phyloP scores from a whole-genome alignment of 257 asterid species.

The Salvia miltiorrhiza region DNA sequence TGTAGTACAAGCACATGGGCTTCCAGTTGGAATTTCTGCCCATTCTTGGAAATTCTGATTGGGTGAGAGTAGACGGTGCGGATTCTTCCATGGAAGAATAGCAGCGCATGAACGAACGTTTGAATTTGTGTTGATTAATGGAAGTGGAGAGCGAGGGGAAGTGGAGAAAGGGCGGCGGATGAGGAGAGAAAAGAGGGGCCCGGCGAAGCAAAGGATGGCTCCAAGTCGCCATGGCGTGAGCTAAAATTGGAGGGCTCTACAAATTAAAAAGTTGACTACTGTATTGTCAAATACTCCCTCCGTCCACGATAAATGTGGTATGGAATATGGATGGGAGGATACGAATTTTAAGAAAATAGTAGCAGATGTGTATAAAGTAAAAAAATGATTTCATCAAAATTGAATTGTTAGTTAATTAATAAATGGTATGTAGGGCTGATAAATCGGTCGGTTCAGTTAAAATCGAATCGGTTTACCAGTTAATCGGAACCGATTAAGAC shows the following conservation, averaged over 20 bases:
- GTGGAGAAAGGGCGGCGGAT: constrained; percentile 9
- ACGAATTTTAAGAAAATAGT: too few species aligned
- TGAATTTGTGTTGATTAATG: constrained; percentile 13
- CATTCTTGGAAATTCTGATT: constrained; percentile 19
- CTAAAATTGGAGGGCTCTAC: background rate
- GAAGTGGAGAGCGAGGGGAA: constrained; percentile 22
- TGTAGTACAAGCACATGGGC: constrained; percentile 77
- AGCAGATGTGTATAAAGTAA: too few species aligned
- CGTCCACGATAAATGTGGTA: too few species aligned
- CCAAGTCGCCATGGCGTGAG: constrained; percentile 33
- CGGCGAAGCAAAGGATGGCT: constrained; percentile 44
- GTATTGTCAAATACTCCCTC: too few species aligned
- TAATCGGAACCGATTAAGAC: too few species aligned
- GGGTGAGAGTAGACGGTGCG: constrained; percentile 29
- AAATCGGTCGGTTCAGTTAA: too few species aligned
- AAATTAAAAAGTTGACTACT: too few species aligned
- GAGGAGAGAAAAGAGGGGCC: constrained; percentile 18
- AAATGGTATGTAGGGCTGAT: too few species aligned
- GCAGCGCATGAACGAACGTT: constrained; percentile 17
- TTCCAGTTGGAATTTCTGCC: constrained; percentile 54
- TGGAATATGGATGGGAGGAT: too few species aligned
- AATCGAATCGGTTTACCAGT: too few species aligned
- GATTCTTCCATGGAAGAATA: constrained; percentile 40
- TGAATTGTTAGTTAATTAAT: too few species aligned
- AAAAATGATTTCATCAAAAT: too few species aligned